Evolutionary conservation across 2,329 filamentous ascomycete genomes (phyloP).

Genomic region (Colletotrichum spaethianum): DNA sequence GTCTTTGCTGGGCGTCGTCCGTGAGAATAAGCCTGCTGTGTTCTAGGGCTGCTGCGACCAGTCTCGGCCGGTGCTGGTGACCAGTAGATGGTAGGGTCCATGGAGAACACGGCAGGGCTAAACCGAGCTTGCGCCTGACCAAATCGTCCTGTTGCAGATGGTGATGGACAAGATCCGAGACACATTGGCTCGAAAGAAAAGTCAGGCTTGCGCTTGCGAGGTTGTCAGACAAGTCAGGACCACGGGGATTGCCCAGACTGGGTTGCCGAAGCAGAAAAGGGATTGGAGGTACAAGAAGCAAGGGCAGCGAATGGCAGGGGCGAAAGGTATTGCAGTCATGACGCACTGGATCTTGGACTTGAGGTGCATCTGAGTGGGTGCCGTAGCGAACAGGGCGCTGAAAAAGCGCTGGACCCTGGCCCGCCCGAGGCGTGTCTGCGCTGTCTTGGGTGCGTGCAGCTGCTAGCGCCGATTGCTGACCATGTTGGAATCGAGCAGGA

Average conservation of each 20-base stretch:
- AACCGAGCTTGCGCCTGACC: slow-evolving; percentile 2
- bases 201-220: neutral
- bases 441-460: slow-evolving; percentile 31
- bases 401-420: slow-evolving; percentile 37
- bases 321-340: slow-evolving; percentile 28
- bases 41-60: slow-evolving; percentile 8
- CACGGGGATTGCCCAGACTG: slow-evolving; percentile 1
- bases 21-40: neutral
- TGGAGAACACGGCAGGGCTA: slow-evolving; percentile 6
- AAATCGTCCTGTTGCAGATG: slow-evolving; percentile 30
- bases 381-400: slow-evolving; percentile 34
- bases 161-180: slow-evolving; percentile 12
- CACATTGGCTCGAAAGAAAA: slow-evolving; percentile 6
- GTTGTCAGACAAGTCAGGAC: slow-evolving; percentile 1
- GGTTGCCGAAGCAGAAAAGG: neutral
- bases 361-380: slow-evolving; percentile 33
- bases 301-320: slow-evolving; percentile 8
- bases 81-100: slow-evolving; percentile 2
- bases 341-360: slow-evolving; percentile 37
- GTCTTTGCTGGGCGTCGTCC: neutral
- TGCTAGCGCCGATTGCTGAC: slow-evolving; percentile 38
- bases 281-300: slow-evolving; percentile 3
- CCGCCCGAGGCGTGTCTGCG: neutral
- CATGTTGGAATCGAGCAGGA: slow-evolving; percentile 10
- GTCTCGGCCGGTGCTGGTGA: neutral